Evolutionary conservation across 139 green algal species (phyloP).

Genomic region (Chlorella sp.): DNA sequence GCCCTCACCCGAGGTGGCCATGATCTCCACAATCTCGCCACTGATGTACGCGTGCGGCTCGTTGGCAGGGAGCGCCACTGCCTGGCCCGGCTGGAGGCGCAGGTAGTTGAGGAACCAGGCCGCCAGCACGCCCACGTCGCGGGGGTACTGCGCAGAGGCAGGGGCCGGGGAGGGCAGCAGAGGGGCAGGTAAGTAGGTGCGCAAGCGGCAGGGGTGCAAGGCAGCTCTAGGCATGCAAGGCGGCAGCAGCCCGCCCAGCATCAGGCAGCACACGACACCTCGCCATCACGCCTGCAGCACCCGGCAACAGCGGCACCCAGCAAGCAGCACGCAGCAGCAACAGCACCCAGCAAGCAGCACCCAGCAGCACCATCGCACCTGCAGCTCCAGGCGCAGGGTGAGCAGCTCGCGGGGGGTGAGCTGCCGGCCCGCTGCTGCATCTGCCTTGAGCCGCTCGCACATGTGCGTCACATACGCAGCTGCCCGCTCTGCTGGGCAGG

Average conservation of each 20-base stretch:
- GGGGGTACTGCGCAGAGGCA: slow-evolving; percentile 83
- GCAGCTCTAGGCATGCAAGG: too few species aligned
- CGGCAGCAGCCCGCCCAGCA: too few species aligned
- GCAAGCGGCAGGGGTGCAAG: too few species aligned
- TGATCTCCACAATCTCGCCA: slow-evolving; percentile 84
- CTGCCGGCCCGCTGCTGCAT: background rate
- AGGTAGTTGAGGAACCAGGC: slow-evolving; percentile 95
- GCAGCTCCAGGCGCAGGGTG: slow-evolving; percentile 76
- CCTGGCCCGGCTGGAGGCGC: slow-evolving; percentile 60
- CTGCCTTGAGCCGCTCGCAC: slow-evolving; percentile 58
- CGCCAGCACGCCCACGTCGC: slow-evolving; percentile 93
- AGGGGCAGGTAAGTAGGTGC: too few species aligned
- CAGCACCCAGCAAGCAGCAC: too few species aligned
- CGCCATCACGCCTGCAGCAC: too few species aligned
- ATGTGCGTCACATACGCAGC: slow-evolving; percentile 49
- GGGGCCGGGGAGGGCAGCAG: too few species aligned
- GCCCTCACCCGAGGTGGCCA: slow-evolving; percentile 23
- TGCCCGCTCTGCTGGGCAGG: slow-evolving; percentile 48
- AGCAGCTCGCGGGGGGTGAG: slow-evolving; percentile 77
- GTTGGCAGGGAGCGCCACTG: slow-evolving; percentile 93
- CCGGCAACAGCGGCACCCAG: too few species aligned
- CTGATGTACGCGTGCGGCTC: slow-evolving; percentile 97
- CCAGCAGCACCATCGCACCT: too few species aligned
- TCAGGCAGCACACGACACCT: too few species aligned
- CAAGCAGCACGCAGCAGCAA: too few species aligned